phyloP scores from a whole-genome alignment of 2,329 filamentous ascomycete genomes.

The Chaetomium sp. region DNA sequence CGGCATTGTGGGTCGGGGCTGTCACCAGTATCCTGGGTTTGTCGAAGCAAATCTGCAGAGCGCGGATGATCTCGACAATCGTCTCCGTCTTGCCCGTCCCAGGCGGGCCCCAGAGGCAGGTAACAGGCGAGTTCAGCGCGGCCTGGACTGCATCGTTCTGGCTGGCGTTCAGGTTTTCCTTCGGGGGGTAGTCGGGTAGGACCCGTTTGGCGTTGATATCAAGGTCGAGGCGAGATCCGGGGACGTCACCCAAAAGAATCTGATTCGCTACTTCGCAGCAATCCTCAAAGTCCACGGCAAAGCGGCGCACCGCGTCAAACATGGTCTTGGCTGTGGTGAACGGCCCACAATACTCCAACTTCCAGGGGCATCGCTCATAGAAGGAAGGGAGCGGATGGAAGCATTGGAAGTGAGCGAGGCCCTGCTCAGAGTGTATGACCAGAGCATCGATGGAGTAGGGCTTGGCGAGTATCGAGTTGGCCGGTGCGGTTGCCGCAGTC shows the following conservation, averaged over 20 bases:
- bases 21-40: constrained; percentile 42
- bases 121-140: constrained; percentile 39
- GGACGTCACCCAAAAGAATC: constrained; percentile 17
- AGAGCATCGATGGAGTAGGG: constrained; percentile 45
- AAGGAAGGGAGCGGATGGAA: constrained; percentile 44
- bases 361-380: constrained; percentile 43
- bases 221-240: neutral
- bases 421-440: constrained; percentile 39
- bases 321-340: constrained; percentile 46
- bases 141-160: constrained; percentile 41
- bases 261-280: constrained; percentile 40
- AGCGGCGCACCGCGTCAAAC: constrained; percentile 42
- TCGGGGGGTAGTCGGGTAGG: constrained; percentile 1
- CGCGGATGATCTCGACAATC: constrained; percentile 43
- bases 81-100: constrained; percentile 51
- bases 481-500: constrained; percentile 39
- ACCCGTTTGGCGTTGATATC: neutral
- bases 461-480: constrained; percentile 37
- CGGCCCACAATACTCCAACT: constrained; percentile 43
- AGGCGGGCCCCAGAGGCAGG: constrained; percentile 49
- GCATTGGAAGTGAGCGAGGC: constrained; percentile 42
- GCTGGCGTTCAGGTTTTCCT: constrained; percentile 1
- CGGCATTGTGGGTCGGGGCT: constrained; percentile 50
- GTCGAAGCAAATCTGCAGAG: constrained; percentile 37
- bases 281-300: constrained; percentile 38